These are phyloP conservation scores for Boletus reticuloceps DNA, from an alignment of 768 basidiomycete species.

Conservation along the genomic window DNA sequence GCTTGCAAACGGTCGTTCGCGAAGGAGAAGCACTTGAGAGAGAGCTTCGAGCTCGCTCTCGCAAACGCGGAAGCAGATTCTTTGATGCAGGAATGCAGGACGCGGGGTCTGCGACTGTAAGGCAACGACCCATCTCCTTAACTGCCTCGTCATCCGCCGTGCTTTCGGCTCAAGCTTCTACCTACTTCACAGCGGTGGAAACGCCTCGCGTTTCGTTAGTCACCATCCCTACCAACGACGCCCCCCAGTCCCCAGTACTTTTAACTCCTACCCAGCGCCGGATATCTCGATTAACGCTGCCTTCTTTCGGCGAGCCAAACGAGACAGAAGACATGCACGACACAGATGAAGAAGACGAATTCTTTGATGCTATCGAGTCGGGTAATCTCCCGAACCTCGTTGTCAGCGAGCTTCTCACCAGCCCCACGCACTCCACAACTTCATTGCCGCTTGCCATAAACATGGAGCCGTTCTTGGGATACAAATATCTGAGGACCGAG, in stretches of 20 bases:
- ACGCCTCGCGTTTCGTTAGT: slow-evolving; percentile 13
- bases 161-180: slow-evolving; percentile 17
- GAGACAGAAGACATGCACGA: slow-evolving; percentile 38
- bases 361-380: slow-evolving; percentile 94
- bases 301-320: slow-evolving; percentile 17
- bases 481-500: slow-evolving; percentile 54
- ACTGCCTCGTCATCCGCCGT: slow-evolving; percentile 4
- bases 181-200: slow-evolving; percentile 25
- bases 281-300: slow-evolving; percentile 11
- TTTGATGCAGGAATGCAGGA: slow-evolving; percentile 38
- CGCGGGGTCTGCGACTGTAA: slow-evolving; percentile 15
- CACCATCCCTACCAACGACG: background rate
- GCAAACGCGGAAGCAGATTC: slow-evolving; percentile 58
- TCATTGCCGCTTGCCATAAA: slow-evolving; percentile 36
- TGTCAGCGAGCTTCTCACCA: slow-evolving; percentile 61
- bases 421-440: slow-evolving; percentile 36
- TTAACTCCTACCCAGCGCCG: slow-evolving; percentile 26
- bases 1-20: slow-evolving; percentile 76
- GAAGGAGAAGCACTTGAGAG: slow-evolving; percentile 83
- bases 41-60: slow-evolving; percentile 63
- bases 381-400: slow-evolving; percentile 75
- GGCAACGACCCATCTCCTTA: slow-evolving; percentile 21
- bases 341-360: slow-evolving; percentile 90
- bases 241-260: slow-evolving; percentile 7
- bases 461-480: slow-evolving; percentile 59